phyloP scores from a whole-genome alignment of 257 asterid species.

The Gentiana macrophylla region DNA sequence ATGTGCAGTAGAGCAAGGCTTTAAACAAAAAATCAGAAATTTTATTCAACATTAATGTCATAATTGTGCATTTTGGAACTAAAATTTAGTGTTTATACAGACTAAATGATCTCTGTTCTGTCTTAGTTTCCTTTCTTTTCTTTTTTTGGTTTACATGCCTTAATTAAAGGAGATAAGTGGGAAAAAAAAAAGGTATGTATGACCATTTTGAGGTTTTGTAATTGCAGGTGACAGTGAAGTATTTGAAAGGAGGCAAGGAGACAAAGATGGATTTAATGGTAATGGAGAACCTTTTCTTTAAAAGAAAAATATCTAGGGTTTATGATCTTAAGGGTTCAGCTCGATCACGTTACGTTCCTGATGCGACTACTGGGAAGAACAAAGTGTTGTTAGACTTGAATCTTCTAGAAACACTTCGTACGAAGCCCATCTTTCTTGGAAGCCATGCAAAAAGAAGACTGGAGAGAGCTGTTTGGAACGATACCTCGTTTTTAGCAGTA shows the following conservation, averaged over 20 bases:
- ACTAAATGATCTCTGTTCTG: too few relatives aligned
- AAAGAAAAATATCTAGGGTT: conserved; percentile 52
- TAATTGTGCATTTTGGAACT: too few relatives aligned
- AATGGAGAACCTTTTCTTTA: conserved; percentile 93
- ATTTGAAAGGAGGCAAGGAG: conserved; percentile 71
- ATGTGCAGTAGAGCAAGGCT: too few relatives aligned
- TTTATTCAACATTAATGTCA: too few relatives aligned
- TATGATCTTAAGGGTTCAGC: conserved; percentile 92
- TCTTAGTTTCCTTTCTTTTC: too few relatives aligned
- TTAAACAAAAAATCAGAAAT: too few relatives aligned
- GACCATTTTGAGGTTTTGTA: background rate
- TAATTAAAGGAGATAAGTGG: background rate
- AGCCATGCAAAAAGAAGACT: conserved; percentile 79
- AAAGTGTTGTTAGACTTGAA: conserved; percentile 80
- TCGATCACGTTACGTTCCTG: conserved; percentile 55
- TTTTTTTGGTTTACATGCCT: background rate
- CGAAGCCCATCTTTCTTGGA: conserved; percentile 79
- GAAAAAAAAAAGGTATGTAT: background rate
- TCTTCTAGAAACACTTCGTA: conserved; percentile 65
- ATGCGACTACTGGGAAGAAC: conserved; percentile 40
- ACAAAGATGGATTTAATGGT: conserved; percentile 90
- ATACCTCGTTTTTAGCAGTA: conserved; percentile 91
- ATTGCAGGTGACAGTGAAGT: conserved; percentile 50
- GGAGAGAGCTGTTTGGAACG: conserved; percentile 97
- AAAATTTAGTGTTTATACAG: too few relatives aligned